Evolutionary conservation across 495 filamentous ascomycete species (phyloP).

Genomic region (Aspergillus sclerotioniger): DNA sequence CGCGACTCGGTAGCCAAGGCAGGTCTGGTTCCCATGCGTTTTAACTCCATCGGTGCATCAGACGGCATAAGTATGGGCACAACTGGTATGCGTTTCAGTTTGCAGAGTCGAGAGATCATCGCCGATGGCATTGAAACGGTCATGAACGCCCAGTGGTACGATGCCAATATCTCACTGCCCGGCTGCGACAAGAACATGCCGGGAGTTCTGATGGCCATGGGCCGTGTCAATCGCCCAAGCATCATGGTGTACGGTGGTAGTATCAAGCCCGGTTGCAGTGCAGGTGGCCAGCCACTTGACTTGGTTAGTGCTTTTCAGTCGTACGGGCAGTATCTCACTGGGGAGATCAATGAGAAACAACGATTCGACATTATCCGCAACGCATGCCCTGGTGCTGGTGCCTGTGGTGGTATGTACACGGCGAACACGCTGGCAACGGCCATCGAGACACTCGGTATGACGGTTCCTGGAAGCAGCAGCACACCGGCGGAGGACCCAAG

Average conservation of each 20-base stretch:
- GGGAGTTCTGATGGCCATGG: slow-evolving; percentile 97
- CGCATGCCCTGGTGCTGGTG: slow-evolving; percentile 89
- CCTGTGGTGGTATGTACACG: slow-evolving; percentile 99
- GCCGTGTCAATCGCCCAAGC: slow-evolving; percentile 85
- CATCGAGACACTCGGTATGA: slow-evolving; percentile 97
- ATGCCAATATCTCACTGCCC: slow-evolving; percentile 97
- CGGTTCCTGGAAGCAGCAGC: slow-evolving; percentile 87
- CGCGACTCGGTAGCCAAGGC: slow-evolving; percentile 80
- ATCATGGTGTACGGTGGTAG: slow-evolving; percentile 97
- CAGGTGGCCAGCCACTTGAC: slow-evolving; percentile 74
- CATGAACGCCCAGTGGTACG: slow-evolving; percentile 99
- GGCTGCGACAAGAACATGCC: slow-evolving; percentile 99
- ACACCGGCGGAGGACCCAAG: slow-evolving; percentile 83
- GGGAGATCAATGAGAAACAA: slow-evolving; percentile 86
- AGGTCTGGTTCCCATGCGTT: slow-evolving; percentile 81
- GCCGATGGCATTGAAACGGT: slow-evolving; percentile 98
- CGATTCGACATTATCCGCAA: slow-evolving; percentile 93
- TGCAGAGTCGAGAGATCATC: slow-evolving; percentile 94
- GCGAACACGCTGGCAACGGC: slow-evolving; percentile 98
- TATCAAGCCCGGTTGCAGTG: slow-evolving; percentile 85
- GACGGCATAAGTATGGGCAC: slow-evolving; percentile 59
- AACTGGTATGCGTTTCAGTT: slow-evolving; percentile 83
- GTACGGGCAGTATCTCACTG: slow-evolving; percentile 90
- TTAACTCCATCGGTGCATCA: slow-evolving; percentile 97
- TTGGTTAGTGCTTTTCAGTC: slow-evolving; percentile 97